Base-by-base conservation (phyloP, 2,329 filamentous ascomycete genomes). In the Calonectria naviculata region DNA sequence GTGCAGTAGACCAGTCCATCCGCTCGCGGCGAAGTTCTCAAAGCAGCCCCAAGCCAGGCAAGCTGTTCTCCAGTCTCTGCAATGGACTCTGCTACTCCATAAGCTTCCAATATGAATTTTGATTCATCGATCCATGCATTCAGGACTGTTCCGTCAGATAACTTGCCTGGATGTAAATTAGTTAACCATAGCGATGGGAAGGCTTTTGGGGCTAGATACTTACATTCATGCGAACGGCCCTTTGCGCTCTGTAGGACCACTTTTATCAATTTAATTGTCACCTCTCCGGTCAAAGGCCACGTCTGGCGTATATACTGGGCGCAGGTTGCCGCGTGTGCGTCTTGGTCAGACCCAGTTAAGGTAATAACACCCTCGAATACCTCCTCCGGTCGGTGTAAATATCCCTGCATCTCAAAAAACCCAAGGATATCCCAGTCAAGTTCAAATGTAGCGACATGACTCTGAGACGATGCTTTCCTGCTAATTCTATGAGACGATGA, bases 21-120 rank as follows among this genome's bases (percentile, higher is more conserved):
- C 5, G 54, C 21, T 49, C 28, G 31, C 9, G 72, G 46, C 1
- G 72, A 72, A 12, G 61, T 17, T 26, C 67, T 61, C 3, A 73
- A 26, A 52, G 69, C 72, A 6, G 72, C 67, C 13, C 70, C 70
- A 28, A 74, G 60, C 72, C 72, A 74, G 2, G 58, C 70, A 28
- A 74, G 47, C 54, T 71, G 72, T 26, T 74, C 65, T 34, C 49
- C 70, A 19, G 58, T 41, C 21, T 74, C 70, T 38, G 47, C 70
- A 34, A 74, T 52, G 12, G 63, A 56, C 8, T 17, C 19, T 6
- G 54, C 56, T 3, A 58, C 17, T 6, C 68, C 68, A 4, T 19
- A 5, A 21, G 15, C 58, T 42, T 67, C 46, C 4, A 62, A 36
- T 3, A 58, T 19, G 12, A 70, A 38, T 7, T 49, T 56, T 7